These are phyloP conservation scores for Leccinum broughii DNA, from an alignment of 768 basidiomycete species.

Conservation along the genomic window DNA sequence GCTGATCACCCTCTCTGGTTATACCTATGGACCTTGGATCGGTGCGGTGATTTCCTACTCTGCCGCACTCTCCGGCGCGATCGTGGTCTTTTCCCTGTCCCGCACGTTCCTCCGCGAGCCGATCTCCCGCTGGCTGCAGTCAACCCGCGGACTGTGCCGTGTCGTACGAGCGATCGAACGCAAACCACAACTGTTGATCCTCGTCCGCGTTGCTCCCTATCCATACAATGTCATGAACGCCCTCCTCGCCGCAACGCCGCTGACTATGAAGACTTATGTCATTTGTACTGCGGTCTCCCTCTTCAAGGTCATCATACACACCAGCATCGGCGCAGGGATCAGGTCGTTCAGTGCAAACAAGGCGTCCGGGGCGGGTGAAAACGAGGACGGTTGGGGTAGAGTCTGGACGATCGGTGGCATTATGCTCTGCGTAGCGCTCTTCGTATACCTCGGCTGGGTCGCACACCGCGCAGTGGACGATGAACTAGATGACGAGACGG, in stretches of 20 bases:
- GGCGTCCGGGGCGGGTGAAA: conserved; percentile 36
- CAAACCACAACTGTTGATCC: conserved; percentile 83
- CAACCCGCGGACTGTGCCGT: conserved; percentile 69
- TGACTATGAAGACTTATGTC: conserved; percentile 77
- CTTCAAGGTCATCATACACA: conserved; percentile 90
- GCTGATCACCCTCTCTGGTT: conserved; percentile 87
- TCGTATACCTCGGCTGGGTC: conserved; percentile 78
- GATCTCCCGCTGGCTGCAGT: conserved; percentile 73
- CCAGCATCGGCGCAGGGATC: conserved; percentile 82
- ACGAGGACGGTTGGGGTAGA: conserved; percentile 48
- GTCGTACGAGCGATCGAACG: conserved; percentile 87
- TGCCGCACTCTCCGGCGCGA: conserved; percentile 81
- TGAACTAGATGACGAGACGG: conserved; percentile 47
- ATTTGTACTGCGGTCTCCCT: conserved; percentile 80
- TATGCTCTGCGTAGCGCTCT: conserved; percentile 67
- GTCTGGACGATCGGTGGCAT: conserved; percentile 73
- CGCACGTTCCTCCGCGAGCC: conserved; percentile 68
- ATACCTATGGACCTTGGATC: conserved; percentile 82
- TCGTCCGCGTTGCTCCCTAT: conserved; percentile 90
- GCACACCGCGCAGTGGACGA: conserved; percentile 70
- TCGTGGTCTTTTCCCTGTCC: conserved; percentile 80
- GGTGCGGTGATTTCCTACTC: conserved; percentile 87
- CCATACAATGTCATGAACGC: conserved; percentile 96
- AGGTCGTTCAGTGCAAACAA: conserved; percentile 69
- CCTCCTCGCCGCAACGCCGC: conserved; percentile 81